A percentile compares a stretch with the other conserved stretches of the same genome.
Evolutionary conservation across 2,329 filamentous ascomycete species (phyloP).

Genomic region (Chrysosporium keratinophilum): DNA sequence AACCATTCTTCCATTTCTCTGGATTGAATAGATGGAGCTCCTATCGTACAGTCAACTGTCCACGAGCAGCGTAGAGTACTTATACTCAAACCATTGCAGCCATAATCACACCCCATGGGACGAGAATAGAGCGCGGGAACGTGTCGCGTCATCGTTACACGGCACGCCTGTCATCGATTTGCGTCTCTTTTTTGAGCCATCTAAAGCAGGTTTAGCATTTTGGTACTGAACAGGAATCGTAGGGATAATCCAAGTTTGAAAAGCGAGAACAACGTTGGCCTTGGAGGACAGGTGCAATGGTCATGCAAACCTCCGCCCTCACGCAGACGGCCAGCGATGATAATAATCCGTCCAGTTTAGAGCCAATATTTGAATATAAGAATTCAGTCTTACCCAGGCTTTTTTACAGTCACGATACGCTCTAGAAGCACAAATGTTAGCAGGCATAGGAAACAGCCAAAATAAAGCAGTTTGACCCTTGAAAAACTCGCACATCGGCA

Average conservation of each 20-base stretch:
- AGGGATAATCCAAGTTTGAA: background rate
- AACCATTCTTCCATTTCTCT: background rate
- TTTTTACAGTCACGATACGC: constrained; percentile 94
- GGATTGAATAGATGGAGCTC: background rate
- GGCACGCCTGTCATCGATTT: constrained; percentile 12
- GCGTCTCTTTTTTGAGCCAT: constrained; percentile 7
- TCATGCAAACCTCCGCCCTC: background rate
- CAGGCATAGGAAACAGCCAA: background rate
- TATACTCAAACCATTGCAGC: background rate
- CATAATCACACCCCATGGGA: too few relatives aligned
- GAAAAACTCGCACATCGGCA: background rate
- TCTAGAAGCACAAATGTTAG: constrained; percentile 37
- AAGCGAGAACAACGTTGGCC: background rate
- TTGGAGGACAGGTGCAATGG: background rate
- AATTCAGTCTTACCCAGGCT: constrained; percentile 61
- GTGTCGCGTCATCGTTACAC: background rate
- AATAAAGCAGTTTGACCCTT: background rate
- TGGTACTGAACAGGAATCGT: background rate
- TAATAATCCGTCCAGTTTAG: too few relatives aligned
- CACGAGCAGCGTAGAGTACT: background rate
- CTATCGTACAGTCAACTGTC: background rate
- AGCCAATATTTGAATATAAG: too few relatives aligned
- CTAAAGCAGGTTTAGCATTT: background rate
- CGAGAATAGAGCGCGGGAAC: too few relatives aligned
- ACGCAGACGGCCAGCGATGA: too few relatives aligned